These are phyloP conservation scores for Rosa lucieae DNA, from an alignment of 306 rosid species.

Conservation along the genomic window DNA sequence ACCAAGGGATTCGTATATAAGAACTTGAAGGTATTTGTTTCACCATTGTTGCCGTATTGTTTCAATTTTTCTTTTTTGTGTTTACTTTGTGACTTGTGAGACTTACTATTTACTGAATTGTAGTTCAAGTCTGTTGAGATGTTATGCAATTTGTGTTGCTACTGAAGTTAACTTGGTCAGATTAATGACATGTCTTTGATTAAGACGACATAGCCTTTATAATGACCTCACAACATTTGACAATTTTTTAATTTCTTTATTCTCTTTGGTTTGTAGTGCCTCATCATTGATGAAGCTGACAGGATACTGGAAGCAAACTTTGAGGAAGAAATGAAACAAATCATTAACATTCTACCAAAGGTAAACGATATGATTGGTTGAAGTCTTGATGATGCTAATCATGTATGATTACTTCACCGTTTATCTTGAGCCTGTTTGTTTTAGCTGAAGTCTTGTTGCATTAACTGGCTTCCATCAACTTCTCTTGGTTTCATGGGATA, in stretches of 20 bases:
- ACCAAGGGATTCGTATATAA: slow-evolving; percentile 77
- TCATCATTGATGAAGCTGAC: slow-evolving; percentile 93
- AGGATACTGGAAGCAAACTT: slow-evolving; percentile 92
- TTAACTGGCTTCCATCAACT: background rate
- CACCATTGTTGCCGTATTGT: background rate
- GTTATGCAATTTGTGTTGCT: background rate
- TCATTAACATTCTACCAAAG: slow-evolving; percentile 75
- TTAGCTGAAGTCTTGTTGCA: background rate
- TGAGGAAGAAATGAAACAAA: slow-evolving; percentile 97
- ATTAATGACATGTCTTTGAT: background rate
- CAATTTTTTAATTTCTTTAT: background rate
- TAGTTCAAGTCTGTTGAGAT: background rate
- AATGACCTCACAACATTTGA: background rate
- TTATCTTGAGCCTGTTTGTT: background rate
- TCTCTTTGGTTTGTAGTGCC: slow-evolving; percentile 59
- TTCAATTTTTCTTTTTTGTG: background rate
- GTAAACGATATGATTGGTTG: slow-evolving; percentile 34
- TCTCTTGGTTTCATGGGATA: background rate
- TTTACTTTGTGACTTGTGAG: background rate
- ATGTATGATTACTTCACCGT: background rate
- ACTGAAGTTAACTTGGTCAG: background rate
- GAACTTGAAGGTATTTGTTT: slow-evolving; percentile 58
- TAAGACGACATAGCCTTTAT: background rate
- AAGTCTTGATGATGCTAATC: background rate
- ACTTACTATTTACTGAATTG: background rate